Evolutionary conservation across 192 early-diverging fungal species (phyloP).

Genomic region (Podila clonocystis): DNA sequence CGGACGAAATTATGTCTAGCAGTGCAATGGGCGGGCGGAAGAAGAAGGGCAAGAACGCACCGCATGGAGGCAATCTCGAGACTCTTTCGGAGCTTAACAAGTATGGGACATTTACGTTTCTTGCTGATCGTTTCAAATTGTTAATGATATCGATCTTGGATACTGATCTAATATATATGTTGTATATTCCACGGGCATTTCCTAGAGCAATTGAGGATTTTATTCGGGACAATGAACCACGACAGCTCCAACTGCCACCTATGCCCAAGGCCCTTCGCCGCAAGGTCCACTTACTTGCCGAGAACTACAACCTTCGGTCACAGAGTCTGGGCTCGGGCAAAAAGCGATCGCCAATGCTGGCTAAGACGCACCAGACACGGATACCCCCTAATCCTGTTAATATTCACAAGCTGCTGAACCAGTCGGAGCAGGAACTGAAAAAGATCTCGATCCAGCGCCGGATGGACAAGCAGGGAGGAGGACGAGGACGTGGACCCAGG

Average conservation of each 20-base stretch:
- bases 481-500: neutral
- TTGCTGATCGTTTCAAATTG: neutral
- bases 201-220: constrained; percentile 23
- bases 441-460: constrained; percentile 1
- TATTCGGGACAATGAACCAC: neutral
- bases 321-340: constrained; percentile 53
- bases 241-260: constrained; percentile 47
- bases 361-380: constrained; percentile 39
- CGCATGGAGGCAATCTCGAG: constrained; percentile 7
- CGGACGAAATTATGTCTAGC: neutral
- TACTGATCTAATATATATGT: neutral
- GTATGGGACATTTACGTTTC: neutral
- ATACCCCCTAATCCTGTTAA: constrained; percentile 41
- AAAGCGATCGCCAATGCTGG: constrained; percentile 24
- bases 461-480: neutral
- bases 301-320: constrained; percentile 52
- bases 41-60: neutral
- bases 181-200: neutral
- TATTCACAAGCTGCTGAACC: constrained; percentile 32
- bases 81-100: constrained; percentile 11
- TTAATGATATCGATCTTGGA: neutral
- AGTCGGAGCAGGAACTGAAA: constrained; percentile 34
- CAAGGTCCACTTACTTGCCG: constrained; percentile 50
- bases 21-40: neutral
- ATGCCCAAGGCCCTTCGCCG: constrained; percentile 49